Conservation (phyloP, 495 filamentous ascomycete genomes). For the Neurospora intermedia region DNA sequence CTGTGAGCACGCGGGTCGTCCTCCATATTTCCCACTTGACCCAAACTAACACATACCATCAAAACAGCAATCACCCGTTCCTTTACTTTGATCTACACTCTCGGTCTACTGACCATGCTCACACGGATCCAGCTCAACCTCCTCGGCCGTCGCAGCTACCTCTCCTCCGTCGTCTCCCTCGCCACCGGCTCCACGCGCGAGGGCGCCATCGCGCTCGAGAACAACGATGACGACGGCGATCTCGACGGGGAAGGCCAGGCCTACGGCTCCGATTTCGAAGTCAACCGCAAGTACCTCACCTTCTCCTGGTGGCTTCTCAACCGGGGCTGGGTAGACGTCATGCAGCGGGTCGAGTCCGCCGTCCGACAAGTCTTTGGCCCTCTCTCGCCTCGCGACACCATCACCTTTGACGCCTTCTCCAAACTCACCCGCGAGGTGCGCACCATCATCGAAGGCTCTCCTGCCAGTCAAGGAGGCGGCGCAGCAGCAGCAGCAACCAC, state of each 20-base stretch:
- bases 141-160: conserved; percentile 86
- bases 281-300: conserved; percentile 84
- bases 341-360: conserved; percentile 63
- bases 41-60: conserved; percentile 13
- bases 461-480: conserved; percentile 31
- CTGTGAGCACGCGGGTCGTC: conserved; percentile 45
- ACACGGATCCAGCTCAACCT: conserved; percentile 96
- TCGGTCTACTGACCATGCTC: conserved; percentile 79
- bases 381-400: conserved; percentile 77
- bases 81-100: conserved; percentile 83
- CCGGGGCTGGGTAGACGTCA: conserved; percentile 73
- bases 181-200: conserved; percentile 52
- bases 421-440: conserved; percentile 69
- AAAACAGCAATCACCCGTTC: conserved; percentile 71
- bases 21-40: not conserved
- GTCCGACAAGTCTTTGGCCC: conserved; percentile 80
- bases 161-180: conserved; percentile 84
- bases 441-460: conserved; percentile 73
- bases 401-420: conserved; percentile 67
- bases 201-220: conserved; percentile 67
- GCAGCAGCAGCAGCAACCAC: conserved; percentile 39
- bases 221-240: conserved; percentile 79
- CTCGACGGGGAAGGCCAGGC: conserved; percentile 68
- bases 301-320: conserved; percentile 98
- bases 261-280: conserved; percentile 85